Base-by-base conservation (phyloP, 306 rosid species). In the Macrotyloma uniflorum region DNA sequence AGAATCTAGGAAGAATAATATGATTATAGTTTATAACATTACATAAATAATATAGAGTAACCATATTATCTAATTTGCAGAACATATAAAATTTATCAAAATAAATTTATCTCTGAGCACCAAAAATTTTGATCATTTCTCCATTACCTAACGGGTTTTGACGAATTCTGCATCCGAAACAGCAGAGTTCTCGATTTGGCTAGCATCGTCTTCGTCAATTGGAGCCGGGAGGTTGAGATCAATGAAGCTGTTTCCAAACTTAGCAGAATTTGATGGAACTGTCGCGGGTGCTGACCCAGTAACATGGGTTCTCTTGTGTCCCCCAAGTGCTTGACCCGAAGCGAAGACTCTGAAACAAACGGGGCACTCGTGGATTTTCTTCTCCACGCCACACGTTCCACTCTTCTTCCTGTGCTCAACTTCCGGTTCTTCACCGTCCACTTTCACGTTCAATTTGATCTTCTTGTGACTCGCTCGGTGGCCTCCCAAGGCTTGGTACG, bases 221-320 rank as follows among this genome's bases (percentile, higher is more conserved):
- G 98, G 90, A 71, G 98, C 98, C 15, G 98, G 98, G 43, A 91
- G 97, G 58, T 95, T 95, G 75, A 95, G 98, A 88, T 95, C 98
- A 81, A 95, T 88, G 69, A 90, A 73, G 69, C 67, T 86, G 24
- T 83, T 33, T n/a, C 78, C 79, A 22, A 10, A 80, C 49, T 79
- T 86, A 85, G 6, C 24, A 0, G 85, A 77, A 43, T 40, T 51
- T 4, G 53, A 16, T 18, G 28, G 16, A 53, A 23, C 42, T 16
- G 70, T 42, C n/a, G 84, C 18, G 59, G 59, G 23, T 14, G 92
- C 13, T 3, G 90, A 32, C 1, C 86, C 75, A 12, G 67, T 86
- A 32, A 91, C 91, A 76, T 95, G 98, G 26, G 98, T 90, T 86
- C 98, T 92, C 86, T 95, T 95, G 64, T 95, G 98, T 32, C 98